These are phyloP conservation scores for Daldinia decipiens DNA, from an alignment of 495 filamentous ascomycete genomes.

Conservation along the genomic window DNA sequence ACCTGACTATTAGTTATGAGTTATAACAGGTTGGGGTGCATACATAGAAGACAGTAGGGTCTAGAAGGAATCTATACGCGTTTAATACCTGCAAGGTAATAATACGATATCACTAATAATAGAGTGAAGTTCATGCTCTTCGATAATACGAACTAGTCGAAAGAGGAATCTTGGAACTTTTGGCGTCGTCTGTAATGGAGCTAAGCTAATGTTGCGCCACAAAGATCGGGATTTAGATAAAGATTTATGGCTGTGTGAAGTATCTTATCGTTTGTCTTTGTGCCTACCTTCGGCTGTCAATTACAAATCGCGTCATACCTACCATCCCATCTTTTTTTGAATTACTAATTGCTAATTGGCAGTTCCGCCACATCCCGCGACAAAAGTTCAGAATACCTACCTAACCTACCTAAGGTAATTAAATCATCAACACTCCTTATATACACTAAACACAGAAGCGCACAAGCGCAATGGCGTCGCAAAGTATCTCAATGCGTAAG, in stretches of 20 bases:
- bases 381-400: slow-evolving; percentile 3
- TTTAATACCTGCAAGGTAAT: slow-evolving; percentile 1
- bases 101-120: not conserved
- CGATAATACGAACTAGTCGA: slow-evolving; percentile 33
- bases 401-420: too few relatives aligned
- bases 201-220: slow-evolving; percentile 13
- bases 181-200: slow-evolving; percentile 17
- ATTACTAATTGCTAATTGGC: slow-evolving; percentile 23
- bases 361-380: slow-evolving; percentile 8
- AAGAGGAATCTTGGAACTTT: slow-evolving; percentile 42
- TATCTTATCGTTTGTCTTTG: slow-evolving; percentile 6
- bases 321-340: slow-evolving; percentile 40
- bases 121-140: not conserved
- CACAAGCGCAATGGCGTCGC: slow-evolving; percentile 47
- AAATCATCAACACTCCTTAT: not conserved
- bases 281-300: slow-evolving; percentile 15
- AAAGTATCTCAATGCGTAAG: slow-evolving; percentile 52
- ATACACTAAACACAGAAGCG: not conserved
- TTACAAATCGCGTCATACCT: slow-evolving; percentile 46
- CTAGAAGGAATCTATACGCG: not conserved
- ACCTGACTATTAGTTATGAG: too few relatives aligned
- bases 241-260: slow-evolving; percentile 4
- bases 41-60: too few relatives aligned
- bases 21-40: too few relatives aligned
- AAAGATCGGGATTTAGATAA: slow-evolving; percentile 25